phyloP scores from a whole-genome alignment of 2,329 filamentous ascomycete genomes.

The Emydomyces testavorans region DNA sequence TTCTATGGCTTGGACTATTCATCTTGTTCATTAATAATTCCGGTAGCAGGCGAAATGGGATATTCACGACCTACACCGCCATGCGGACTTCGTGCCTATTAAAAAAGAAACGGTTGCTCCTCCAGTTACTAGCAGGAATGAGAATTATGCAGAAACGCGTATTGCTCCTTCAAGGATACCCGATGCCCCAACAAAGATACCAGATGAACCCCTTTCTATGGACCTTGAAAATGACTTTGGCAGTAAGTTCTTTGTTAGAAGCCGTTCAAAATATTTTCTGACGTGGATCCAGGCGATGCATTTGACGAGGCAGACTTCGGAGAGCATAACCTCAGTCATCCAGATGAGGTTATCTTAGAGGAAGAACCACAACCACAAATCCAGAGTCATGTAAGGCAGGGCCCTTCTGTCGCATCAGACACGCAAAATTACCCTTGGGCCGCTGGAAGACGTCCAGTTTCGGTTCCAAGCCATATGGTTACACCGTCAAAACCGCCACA shows the following conservation, averaged over 20 bases:
- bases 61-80: conserved; percentile 67
- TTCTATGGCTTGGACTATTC: neutral
- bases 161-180: conserved; percentile 29
- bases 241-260: conserved; percentile 23
- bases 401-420: neutral
- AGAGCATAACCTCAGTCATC: conserved; percentile 56
- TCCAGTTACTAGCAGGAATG: conserved; percentile 12
- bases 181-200: conserved; percentile 21
- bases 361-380: conserved; percentile 22
- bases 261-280: neutral
- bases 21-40: conserved; percentile 16
- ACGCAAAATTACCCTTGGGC: neutral
- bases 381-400: conserved; percentile 16
- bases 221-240: conserved; percentile 35
- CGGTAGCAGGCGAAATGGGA: conserved; percentile 54
- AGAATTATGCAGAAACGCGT: conserved; percentile 11
- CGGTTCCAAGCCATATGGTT: conserved; percentile 16
- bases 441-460: conserved; percentile 14
- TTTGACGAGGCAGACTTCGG: conserved; percentile 69
- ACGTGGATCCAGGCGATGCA: conserved; percentile 39
- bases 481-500: conserved; percentile 33
- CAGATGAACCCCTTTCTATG: conserved; percentile 24
- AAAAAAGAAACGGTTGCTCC: conserved; percentile 43
- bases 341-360: conserved; percentile 60
- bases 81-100: conserved; percentile 55